Percentiles rank a stretch among this genome's conserved stretches.
phyloP scores from a whole-genome alignment of 2,329 filamentous ascomycete species.

The Albophoma yamanashiensis region DNA sequence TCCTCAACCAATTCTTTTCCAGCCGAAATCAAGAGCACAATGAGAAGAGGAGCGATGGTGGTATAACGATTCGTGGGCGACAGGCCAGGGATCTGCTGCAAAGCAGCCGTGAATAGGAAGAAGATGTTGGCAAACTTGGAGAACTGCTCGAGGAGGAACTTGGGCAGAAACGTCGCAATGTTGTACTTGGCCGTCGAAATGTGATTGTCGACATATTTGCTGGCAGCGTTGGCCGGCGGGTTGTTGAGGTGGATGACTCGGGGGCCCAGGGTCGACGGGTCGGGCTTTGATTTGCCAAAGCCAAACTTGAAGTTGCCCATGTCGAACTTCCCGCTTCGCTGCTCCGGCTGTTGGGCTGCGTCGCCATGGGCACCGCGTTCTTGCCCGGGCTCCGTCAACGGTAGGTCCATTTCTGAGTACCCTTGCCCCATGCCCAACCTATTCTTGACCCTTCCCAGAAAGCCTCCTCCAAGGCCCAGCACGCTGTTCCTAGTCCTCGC shows the following conservation, averaged over 20 bases:
- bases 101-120: slow-evolving; percentile 90
- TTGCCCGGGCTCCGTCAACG: slow-evolving; percentile 64
- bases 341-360: slow-evolving; percentile 28
- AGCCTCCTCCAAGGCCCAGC: slow-evolving; percentile 71
- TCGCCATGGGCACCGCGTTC: slow-evolving; percentile 28
- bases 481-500: slow-evolving; percentile 81
- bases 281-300: slow-evolving; percentile 72
- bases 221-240: slow-evolving; percentile 75
- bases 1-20: slow-evolving; percentile 93
- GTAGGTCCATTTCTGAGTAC: slow-evolving; percentile 98
- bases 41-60: slow-evolving; percentile 84
- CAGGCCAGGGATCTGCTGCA: slow-evolving; percentile 92
- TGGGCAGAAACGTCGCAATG: slow-evolving; percentile 80
- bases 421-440: slow-evolving; percentile 78
- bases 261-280: slow-evolving; percentile 84
- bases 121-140: slow-evolving; percentile 99
- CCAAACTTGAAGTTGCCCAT: slow-evolving; percentile 83
- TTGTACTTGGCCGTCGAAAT: slow-evolving; percentile 99
- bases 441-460: slow-evolving; percentile 81
- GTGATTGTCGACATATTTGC: slow-evolving; percentile 93
- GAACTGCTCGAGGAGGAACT: slow-evolving; percentile 97
- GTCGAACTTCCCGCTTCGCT: slow-evolving; percentile 49
- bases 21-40: slow-evolving; percentile 89
- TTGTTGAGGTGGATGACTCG: slow-evolving; percentile 95
- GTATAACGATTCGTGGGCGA: slow-evolving; percentile 94